These are phyloP conservation scores for Yarrowia yakushimensis DNA, from an alignment of 805 yeast species.

Conservation along the genomic window DNA sequence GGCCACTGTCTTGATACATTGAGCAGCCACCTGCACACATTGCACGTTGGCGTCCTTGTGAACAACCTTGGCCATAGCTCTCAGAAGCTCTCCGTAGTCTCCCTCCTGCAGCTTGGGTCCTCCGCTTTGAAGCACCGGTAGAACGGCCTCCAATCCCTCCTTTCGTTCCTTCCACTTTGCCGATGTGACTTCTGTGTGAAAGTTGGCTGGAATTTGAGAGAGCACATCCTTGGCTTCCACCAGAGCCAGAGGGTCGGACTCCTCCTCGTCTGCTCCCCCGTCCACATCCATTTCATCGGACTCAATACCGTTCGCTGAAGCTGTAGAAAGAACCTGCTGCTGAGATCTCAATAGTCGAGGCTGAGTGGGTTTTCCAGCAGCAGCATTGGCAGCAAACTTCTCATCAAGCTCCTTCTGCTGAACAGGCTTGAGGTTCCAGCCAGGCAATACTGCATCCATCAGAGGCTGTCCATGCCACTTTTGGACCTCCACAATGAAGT, in stretches of 20 bases:
- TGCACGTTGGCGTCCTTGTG: slow-evolving; percentile 80
- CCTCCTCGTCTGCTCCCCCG: slow-evolving; percentile 36
- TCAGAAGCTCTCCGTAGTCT: slow-evolving; percentile 65
- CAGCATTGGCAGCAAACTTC: slow-evolving; percentile 54
- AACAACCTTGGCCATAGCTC: slow-evolving; percentile 63
- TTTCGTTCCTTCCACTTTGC: slow-evolving; percentile 90
- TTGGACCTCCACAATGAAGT: slow-evolving; percentile 63
- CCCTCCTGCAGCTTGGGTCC: slow-evolving; percentile 53
- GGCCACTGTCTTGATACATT: slow-evolving; percentile 57
- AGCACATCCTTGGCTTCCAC: slow-evolving; percentile 67
- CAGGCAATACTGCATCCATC: slow-evolving; percentile 54
- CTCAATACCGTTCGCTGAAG: slow-evolving; percentile 30
- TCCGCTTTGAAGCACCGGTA: slow-evolving; percentile 39
- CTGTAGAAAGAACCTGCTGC: slow-evolving; percentile 42
- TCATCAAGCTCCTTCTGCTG: slow-evolving; percentile 81
- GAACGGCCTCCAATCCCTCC: slow-evolving; percentile 67
- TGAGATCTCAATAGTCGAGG: slow-evolving; percentile 55
- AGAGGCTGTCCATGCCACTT: slow-evolving; percentile 69
- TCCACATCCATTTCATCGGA: slow-evolving; percentile 28
- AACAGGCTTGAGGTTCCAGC: slow-evolving; percentile 69
- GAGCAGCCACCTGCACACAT: slow-evolving; percentile 77
- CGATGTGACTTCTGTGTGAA: slow-evolving; percentile 53
- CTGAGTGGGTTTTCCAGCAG: slow-evolving; percentile 42
- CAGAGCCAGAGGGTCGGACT: slow-evolving; percentile 66
- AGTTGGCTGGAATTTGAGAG: slow-evolving; percentile 61